Percentiles rank a stretch among this genome's conserved stretches.
These are phyloP conservation scores for Trametes cinnabarina DNA, from an alignment of 768 basidiomycete genomes.

Conservation along the genomic window DNA sequence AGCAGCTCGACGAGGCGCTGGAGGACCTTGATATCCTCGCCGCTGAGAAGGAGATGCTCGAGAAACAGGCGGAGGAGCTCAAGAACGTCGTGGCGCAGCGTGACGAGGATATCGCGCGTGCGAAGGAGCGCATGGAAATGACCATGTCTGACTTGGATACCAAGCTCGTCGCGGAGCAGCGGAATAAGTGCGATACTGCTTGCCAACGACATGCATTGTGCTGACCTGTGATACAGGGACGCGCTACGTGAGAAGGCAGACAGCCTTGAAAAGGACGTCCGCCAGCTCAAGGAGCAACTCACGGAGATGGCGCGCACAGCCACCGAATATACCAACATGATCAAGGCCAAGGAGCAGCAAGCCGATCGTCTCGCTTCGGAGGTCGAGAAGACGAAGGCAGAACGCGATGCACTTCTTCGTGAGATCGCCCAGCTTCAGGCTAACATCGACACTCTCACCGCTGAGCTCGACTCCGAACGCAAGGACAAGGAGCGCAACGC, in stretches of 20 bases:
- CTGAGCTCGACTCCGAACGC: slow-evolving; percentile 60
- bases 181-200: slow-evolving; percentile 52
- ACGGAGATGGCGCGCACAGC: slow-evolving; percentile 74
- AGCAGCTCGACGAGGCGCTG: slow-evolving; percentile 56
- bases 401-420: slow-evolving; percentile 52
- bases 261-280: slow-evolving; percentile 62
- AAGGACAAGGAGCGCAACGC: slow-evolving; percentile 50
- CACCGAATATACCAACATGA: slow-evolving; percentile 70
- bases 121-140: slow-evolving; percentile 72
- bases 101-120: slow-evolving; percentile 74
- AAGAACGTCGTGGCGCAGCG: slow-evolving; percentile 65
- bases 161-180: slow-evolving; percentile 63
- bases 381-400: slow-evolving; percentile 50
- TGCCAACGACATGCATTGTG: neutral
- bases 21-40: slow-evolving; percentile 58
- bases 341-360: slow-evolving; percentile 76
- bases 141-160: slow-evolving; percentile 65
- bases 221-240: slow-evolving; percentile 46
- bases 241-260: slow-evolving; percentile 57
- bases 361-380: slow-evolving; percentile 54
- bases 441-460: slow-evolving; percentile 61
- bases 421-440: slow-evolving; percentile 69
- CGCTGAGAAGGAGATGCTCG: slow-evolving; percentile 58
- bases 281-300: slow-evolving; percentile 73
- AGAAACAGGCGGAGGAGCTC: slow-evolving; percentile 66